Evolutionary conservation across 164 flowering plant species (phyloP), one percentile per base, ranked within the genome.

Genomic region (Warburgia ugandensis): DNA sequence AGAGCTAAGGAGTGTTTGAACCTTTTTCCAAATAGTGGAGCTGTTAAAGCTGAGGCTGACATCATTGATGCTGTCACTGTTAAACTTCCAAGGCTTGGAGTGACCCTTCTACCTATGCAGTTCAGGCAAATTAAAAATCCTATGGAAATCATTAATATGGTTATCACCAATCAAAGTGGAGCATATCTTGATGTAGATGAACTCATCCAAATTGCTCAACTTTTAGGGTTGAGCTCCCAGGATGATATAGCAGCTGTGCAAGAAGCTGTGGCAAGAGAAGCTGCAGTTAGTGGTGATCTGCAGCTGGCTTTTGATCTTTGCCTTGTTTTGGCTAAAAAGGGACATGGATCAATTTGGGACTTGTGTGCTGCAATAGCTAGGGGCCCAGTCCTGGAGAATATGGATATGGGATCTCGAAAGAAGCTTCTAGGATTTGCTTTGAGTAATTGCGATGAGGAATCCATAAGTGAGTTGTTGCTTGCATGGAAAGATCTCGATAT

Each of bases 231-330:
- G 70, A 72, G 55, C 63, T 84, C 97, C 45, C 71, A 61, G 35
- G 92, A 81, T 48, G 82, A 86, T 19, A 77, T 83, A 61, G 77
- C 95, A 48, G 72, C 77, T 44, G 84, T 94, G 52, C 86, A 94
- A 70, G 99, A 94, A 73, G 86, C 88, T 50, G 80, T 86, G 69
- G 96, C 99, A 48, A 76, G 99, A 71, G 99, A 94, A 75, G 97
- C 99, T 59, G 99, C 97, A 41, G 95, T 79, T 55, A 75, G 86
- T 33, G 97, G 95, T 53, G 97, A 94, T 73, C 74, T 94, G 43
- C 97, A 89, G 62, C 67, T 84, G 66, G 94, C 99, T 31, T 84
- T 76, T 72, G 95, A 86, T 71, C 83, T 84, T 13, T 94, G 99
- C 64, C 84, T 89, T 73, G 70, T 71, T 70, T 70, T 94, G 66